Evolutionary conservation across 768 basidiomycete species (phyloP).

Genomic region (Boletus tomentosulus): DNA sequence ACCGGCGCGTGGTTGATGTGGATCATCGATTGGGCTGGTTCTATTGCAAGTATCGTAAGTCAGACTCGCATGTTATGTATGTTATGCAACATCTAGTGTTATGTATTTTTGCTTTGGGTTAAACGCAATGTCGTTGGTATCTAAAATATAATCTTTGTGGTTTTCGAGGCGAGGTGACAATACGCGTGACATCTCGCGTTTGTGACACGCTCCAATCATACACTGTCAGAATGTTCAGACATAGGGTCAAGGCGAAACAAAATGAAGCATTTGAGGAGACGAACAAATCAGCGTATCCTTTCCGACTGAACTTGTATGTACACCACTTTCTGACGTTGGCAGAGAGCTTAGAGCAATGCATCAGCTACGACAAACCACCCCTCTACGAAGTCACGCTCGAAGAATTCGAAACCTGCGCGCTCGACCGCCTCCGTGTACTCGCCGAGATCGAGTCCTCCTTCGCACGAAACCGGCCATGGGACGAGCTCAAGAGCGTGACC

Average conservation of each 20-base stretch:
- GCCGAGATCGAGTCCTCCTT: slow-evolving; percentile 89
- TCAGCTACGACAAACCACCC: slow-evolving; percentile 85
- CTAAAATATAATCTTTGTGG: slow-evolving; percentile 4
- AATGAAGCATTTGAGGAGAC: background rate
- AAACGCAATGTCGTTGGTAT: slow-evolving; percentile 14
- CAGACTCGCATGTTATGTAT: slow-evolving; percentile 23
- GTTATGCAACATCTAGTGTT: slow-evolving; percentile 25
- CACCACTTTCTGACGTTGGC: background rate
- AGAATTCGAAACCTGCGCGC: slow-evolving; percentile 89
- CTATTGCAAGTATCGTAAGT: slow-evolving; percentile 22
- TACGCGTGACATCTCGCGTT: slow-evolving; percentile 26
- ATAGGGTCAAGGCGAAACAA: slow-evolving; percentile 2
- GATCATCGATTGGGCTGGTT: slow-evolving; percentile 1
- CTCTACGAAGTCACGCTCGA: slow-evolving; percentile 87
- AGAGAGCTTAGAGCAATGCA: slow-evolving; percentile 4
- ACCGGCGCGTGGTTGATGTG: slow-evolving; percentile 19
- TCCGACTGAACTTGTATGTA: slow-evolving; percentile 76
- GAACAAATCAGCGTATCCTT: slow-evolving; percentile 45
- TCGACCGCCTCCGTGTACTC: slow-evolving; percentile 82
- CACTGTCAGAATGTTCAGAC: slow-evolving; percentile 17
- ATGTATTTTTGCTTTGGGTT: slow-evolving; percentile 19
- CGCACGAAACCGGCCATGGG: slow-evolving; percentile 76
- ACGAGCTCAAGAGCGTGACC: slow-evolving; percentile 68
- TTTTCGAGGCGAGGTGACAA: slow-evolving; percentile 5
- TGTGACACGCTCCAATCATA: slow-evolving; percentile 9